Evolutionary conservation across 331 rosid species (phyloP).

Genomic region (Phaseolus coccineus): DNA sequence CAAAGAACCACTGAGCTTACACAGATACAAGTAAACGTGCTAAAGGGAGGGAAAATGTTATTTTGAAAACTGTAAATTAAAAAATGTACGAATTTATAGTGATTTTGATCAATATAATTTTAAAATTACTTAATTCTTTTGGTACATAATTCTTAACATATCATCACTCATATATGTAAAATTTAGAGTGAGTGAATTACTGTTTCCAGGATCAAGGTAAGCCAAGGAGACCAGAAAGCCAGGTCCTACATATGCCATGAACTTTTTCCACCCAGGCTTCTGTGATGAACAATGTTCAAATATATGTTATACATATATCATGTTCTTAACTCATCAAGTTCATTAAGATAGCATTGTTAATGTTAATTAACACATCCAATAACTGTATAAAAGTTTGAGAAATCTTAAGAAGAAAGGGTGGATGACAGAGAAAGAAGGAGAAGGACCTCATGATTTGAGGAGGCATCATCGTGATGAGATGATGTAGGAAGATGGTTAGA

Average conservation of each 20-base stretch:
- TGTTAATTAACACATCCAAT: no score
- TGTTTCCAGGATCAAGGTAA: slow-evolving; percentile 92
- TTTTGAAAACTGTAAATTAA: no score
- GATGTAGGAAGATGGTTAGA: neutral
- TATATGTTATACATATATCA: no score
- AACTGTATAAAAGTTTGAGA: neutral
- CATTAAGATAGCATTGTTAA: no score
- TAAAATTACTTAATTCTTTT: no score
- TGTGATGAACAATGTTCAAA: slow-evolving; percentile 28
- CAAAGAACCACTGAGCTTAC: neutral
- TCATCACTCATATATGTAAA: neutral
- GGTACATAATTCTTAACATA: no score
- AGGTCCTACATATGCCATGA: slow-evolving; percentile 72
- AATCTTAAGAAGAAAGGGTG: neutral
- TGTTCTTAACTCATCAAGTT: no score
- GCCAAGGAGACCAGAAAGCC: slow-evolving; percentile 94
- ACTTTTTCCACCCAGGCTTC: slow-evolving; percentile 81
- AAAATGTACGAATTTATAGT: no score
- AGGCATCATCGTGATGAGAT: slow-evolving; percentile 15
- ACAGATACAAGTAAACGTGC: neutral
- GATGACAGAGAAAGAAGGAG: neutral
- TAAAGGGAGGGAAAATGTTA: neutral
- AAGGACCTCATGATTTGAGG: slow-evolving; percentile 50
- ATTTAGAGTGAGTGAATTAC: slow-evolving; percentile 40
- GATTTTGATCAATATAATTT: no score